Conservation (phyloP, 768 basidiomycete genomes). For the Dentipellis fragilis region DNA sequence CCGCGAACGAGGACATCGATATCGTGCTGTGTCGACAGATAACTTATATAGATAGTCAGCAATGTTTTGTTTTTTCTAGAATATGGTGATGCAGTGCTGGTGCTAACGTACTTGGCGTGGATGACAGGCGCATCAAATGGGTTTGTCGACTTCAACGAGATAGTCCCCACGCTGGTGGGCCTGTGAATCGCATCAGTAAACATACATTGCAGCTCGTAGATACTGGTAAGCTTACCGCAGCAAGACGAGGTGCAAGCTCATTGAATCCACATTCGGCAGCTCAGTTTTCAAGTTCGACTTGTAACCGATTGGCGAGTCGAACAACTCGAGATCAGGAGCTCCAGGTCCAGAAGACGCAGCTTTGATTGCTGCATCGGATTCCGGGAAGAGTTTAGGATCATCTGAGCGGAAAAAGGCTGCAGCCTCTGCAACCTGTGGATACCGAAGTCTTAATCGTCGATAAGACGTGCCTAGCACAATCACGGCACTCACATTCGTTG, state of each 20-base stretch:
- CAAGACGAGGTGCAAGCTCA: conserved; percentile 19
- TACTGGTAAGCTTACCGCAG: conserved; percentile 18
- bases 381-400: conserved; percentile 37
- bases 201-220: conserved; percentile 4
- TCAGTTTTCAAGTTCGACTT: conserved; percentile 7
- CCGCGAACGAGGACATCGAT: conserved; percentile 30
- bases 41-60: conserved; percentile 20
- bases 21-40: conserved; percentile 32
- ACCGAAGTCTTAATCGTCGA: not conserved
- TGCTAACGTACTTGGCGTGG: not conserved
- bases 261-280: conserved; percentile 12
- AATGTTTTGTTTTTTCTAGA: not conserved
- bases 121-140: not conserved
- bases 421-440: conserved; percentile 28
- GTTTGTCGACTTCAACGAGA: conserved; percentile 1
- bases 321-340: conserved; percentile 27
- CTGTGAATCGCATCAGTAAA: not conserved
- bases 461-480: not conserved
- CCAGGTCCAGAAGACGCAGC: conserved; percentile 23
- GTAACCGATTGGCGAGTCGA: conserved; percentile 19
- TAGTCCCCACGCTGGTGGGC: not conserved
- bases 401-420: conserved; percentile 44
- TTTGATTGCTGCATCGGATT: conserved; percentile 6
- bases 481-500: conserved; percentile 37
- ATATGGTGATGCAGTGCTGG: not conserved